Base-by-base conservation (phyloP, 139 green algal species). In the Coelastrella sp. region DNA sequence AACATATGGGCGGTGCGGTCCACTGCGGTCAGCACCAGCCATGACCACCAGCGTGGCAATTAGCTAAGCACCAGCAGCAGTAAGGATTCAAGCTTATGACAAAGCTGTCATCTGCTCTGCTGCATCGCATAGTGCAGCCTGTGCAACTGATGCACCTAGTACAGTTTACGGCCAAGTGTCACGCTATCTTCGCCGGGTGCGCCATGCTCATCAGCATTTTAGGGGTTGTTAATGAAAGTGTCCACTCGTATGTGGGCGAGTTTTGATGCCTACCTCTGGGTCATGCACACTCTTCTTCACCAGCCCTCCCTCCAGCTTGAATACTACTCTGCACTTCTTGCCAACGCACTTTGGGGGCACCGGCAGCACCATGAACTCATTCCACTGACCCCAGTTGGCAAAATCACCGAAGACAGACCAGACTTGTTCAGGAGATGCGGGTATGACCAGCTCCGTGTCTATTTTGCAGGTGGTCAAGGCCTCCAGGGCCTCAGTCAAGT, bases 341-440 rank as follows among this genome's bases (percentile, higher is more conserved):
- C 85, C 85, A 10, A 83, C 73, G 56, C 73, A 73, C 10, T 32
- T 64, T 8, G 85, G 85, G 14, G 74, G 10, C 64, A 77, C n/a
- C 56, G 58, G 58, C 14, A 90, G 32, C 22, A 76, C 73, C 74
- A 84, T 83, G n/a, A 90, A 90, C 58, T 90, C 85, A 77, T 90
- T 90, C 85, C 85, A 90, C 47, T 83, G 14, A 4, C 85, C 74
- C 85, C 85, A 90, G 7, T 84, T 90, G 3, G 58, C 74, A 75
- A 90, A 90, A 22, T 90, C 85, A 5, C 85, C 74, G 19, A 90
- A 90, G 14, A 90, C 85, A 7, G 22, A 8, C 85, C 85, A 90
- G 4, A 90, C 85, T 74, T 83, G 59, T 23, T n/a, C 71, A 13
- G 85, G 85, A 5, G 20, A 73, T 22, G 85, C 85, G 8, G 56